Evolutionary conservation across 805 yeast genomes (phyloP).

Genomic region (Dipodascus albidus): DNA sequence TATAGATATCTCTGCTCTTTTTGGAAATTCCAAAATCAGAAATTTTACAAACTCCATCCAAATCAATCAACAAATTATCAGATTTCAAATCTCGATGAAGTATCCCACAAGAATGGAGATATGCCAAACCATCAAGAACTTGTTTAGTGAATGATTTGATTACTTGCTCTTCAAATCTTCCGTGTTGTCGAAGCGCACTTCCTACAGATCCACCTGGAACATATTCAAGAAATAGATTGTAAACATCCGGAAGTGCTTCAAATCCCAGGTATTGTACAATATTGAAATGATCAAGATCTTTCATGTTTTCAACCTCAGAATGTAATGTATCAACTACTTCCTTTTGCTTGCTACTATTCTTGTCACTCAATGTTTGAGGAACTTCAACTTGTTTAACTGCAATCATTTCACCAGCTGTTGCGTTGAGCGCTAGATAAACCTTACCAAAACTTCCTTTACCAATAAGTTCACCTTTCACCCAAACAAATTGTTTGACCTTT

Average conservation of each 20-base stretch:
- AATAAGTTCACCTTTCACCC: slow-evolving; percentile 95
- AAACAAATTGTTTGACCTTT: slow-evolving; percentile 74
- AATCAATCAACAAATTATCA: slow-evolving; percentile 77
- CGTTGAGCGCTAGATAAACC: slow-evolving; percentile 83
- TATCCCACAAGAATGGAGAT: slow-evolving; percentile 77
- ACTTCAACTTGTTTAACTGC: slow-evolving; percentile 93
- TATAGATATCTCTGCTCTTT: slow-evolving; percentile 71
- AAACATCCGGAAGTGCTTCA: slow-evolving; percentile 58
- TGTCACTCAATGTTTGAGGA: slow-evolving; percentile 31
- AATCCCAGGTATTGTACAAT: slow-evolving; percentile 95
- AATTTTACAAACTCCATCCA: slow-evolving; percentile 89
- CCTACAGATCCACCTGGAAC: slow-evolving; percentile 98
- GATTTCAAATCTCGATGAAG: slow-evolving; percentile 92
- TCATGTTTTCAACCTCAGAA: slow-evolving; percentile 87
- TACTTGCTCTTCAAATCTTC: slow-evolving; percentile 70
- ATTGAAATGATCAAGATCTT: slow-evolving; percentile 85
- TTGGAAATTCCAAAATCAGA: slow-evolving; percentile 96
- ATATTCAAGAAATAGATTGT: slow-evolving; percentile 84
- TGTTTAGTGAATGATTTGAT: slow-evolving; percentile 68
- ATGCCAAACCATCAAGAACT: slow-evolving; percentile 74
- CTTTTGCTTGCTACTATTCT: slow-evolving; percentile 23
- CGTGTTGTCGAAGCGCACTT: slow-evolving; percentile 67
- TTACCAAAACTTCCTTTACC: slow-evolving; percentile 97
- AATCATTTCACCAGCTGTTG: slow-evolving; percentile 96
- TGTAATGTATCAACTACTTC: slow-evolving; percentile 73